These are phyloP conservation scores for Aspergillus bombycis DNA, from an alignment of 2,329 filamentous ascomycete genomes.

Conservation along the genomic window DNA sequence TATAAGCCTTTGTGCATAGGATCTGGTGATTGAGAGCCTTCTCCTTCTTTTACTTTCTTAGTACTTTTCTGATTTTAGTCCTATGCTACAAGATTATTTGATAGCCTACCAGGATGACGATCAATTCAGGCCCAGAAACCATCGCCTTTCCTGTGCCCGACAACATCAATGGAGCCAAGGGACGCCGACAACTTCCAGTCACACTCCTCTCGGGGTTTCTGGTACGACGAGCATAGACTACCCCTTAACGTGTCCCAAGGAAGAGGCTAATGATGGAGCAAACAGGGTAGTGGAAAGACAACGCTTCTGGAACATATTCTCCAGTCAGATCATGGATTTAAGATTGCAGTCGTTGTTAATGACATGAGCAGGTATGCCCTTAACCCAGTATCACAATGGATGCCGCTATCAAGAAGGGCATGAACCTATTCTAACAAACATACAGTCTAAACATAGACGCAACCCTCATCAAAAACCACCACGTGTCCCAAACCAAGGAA, in stretches of 20 bases:
- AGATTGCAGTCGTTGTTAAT: conserved; percentile 73
- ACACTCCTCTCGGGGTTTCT: conserved; percentile 65
- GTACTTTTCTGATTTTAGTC: background rate
- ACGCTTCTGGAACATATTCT: conserved; percentile 72
- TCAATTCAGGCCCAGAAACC: conserved; percentile 19
- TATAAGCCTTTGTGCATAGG: background rate
- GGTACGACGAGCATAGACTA: conserved; percentile 34
- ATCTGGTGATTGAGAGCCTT: background rate
- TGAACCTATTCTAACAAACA: background rate
- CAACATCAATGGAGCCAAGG: conserved; percentile 10
- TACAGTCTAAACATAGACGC: conserved; percentile 67
- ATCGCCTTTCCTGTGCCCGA: conserved; percentile 5
- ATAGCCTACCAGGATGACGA: conserved; percentile 15
- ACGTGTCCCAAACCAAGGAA: conserved; percentile 62
- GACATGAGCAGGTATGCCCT: conserved; percentile 66
- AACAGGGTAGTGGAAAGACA: conserved; percentile 69
- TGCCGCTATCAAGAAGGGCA: background rate
- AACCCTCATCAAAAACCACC: conserved; percentile 61
- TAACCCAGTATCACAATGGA: too few relatives aligned
- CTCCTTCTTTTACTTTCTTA: background rate
- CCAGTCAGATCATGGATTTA: conserved; percentile 66
- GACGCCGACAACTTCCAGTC: conserved; percentile 52
- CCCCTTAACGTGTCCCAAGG: background rate
- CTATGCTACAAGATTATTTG: background rate
- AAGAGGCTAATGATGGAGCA: background rate